phyloP scores from a whole-genome alignment of 257 asterid species.

The Primulina tabacum region DNA sequence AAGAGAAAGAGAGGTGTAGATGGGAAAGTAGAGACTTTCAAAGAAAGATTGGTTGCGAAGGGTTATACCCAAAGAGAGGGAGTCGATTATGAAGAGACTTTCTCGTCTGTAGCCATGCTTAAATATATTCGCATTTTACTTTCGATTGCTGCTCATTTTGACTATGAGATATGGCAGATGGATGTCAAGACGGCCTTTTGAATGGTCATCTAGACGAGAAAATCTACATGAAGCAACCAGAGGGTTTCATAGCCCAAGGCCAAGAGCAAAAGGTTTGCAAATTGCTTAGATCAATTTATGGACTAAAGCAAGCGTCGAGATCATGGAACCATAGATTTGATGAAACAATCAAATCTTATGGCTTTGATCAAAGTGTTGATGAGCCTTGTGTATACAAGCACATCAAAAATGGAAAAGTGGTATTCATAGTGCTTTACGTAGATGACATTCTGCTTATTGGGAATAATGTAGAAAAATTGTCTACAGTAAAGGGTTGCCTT shows the following conservation, averaged over 20 bases:
- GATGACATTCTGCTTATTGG: too few relatives aligned
- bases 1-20: neutral
- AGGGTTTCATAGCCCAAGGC: neutral
- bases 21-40: neutral
- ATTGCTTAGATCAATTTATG: neutral
- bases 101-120: too few relatives aligned
- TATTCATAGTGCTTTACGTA: too few relatives aligned
- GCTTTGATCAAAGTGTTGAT: neutral
- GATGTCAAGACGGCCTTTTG: neutral
- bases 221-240: neutral
- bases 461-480: neutral
- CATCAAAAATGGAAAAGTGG: neutral
- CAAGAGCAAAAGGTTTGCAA: neutral
- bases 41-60: too few relatives aligned
- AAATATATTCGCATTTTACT: too few relatives aligned
- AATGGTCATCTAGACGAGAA: neutral
- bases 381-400: conserved; percentile 4
- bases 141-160: neutral
- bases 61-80: neutral
- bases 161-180: neutral
- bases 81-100: neutral
- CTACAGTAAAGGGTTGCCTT: neutral
- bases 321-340: neutral
- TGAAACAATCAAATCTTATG: neutral
- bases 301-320: conserved; percentile 5